Evolutionary conservation across 116 monocot genomes (phyloP), one percentile per base, ranked within the genome.

Genomic region (Trichopus zeylanicus): DNA sequence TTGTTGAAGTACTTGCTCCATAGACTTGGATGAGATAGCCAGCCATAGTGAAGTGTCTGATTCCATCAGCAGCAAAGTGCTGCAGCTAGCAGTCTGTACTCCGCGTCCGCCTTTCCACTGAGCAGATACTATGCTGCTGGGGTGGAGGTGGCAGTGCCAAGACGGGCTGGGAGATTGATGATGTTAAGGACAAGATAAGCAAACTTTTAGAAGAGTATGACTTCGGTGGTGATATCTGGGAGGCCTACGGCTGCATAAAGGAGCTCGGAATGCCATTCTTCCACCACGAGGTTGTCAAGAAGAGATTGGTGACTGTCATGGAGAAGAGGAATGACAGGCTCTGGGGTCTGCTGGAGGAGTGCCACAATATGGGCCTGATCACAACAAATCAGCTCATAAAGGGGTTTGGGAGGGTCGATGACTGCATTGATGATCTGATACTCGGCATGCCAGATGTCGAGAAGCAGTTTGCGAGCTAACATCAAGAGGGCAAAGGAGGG

Each of bases 221-320:
- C 16, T 70, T 55, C 7, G 82, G 85, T 0, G 91, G 91, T 3
- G 91, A 79, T 30, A 1, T 77, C 1, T 5, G 32, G 6, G 91
- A 91, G 49, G 91, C 91, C 16, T 85, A 77, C 39, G 73, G 69
- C n/a, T 91, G 85, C 72, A 82, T 80, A 59, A 82, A 82, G 61
- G 85, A 85, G 46, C 69, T 91, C 1, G 91, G 82, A 0, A 82
- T 91, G 91, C 91, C 91, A 0, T 91, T 91, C 58, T 91, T 91
- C 64, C 79, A 85, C 65, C 91, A 91, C 52, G 82, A 91, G 55
- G 77, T 86, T 0, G 82, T 91, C 1, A 91, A 91, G 79, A 91
- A 77, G 56, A 73, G 79, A 18, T 39, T 91, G 54, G 72, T 79
- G 34, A 64, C 21, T 16, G 46, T 77, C 12, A 91, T 91, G 73